Base-by-base conservation (phyloP, 768 basidiomycete genomes). In the Tremella fuciformis region DNA sequence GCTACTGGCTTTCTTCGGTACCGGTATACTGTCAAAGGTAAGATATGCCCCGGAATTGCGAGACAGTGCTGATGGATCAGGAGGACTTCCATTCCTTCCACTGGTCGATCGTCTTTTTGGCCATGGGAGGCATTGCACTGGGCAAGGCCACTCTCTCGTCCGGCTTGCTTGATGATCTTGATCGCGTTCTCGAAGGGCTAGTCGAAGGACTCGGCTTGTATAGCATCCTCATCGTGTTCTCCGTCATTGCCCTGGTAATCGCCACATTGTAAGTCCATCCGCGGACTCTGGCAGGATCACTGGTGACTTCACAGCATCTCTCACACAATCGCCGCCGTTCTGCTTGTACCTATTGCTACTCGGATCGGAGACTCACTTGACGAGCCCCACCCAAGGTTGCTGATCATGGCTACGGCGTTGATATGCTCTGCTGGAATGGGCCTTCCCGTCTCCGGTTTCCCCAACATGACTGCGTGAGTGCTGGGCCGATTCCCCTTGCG, bases 381-480 rank as follows among this genome's bases (percentile, higher is more conserved):
- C 0, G 82, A 80, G 7, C 79, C 85, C 46, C 88, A 87, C 63
- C 80, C 83, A 44, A 87, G 91, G 65, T 79, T 98, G 8, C 84
- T 99, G 64, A 88, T 98, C 69, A 94, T 99, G 79, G 83, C 52
- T 18, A 57, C 59, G 19, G 59, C 41, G 13, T 15, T 59, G 38
- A 87, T 96, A 51, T 97, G 94, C 74, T 93, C 91, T 2, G 81
- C 90, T 4, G 96, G 94, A 1, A 99, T 99, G 96, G 94, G 91
- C 11, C 89, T 98, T 83, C 93, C 94, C 1, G 92, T 98, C 39
- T 92, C 90, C 61, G 96, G 96, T n/a, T 99, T 98, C 81, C 94
- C 94, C 0, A 96, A 97, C 76, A 91, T 96, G 79, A 92, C 91
- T 50, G 91, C 91, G 92, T 93, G 58, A 72, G 73, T 66, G 1